These are phyloP conservation scores for Herpetomonas samuelpessoai DNA, from an alignment of 208 protist species.

Conservation along the genomic window DNA sequence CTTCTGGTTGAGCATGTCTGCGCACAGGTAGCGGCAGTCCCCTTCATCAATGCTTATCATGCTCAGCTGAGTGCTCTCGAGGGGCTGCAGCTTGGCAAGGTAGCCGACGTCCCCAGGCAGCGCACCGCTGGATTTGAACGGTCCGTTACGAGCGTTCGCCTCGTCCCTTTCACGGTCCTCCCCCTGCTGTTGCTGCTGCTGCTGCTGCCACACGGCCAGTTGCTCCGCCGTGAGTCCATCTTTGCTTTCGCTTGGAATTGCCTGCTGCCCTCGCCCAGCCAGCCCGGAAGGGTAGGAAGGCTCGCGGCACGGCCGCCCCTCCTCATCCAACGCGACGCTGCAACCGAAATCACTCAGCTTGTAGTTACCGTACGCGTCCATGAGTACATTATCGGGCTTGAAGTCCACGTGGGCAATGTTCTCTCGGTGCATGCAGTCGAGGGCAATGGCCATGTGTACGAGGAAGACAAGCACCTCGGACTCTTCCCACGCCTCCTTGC, in stretches of 20 bases:
- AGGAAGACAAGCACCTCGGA: constrained; percentile 77
- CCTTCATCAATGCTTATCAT: constrained; percentile 86
- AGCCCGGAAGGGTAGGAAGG: constrained; percentile 17
- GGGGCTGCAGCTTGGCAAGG: not conserved
- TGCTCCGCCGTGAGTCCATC: not conserved
- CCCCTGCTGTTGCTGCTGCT: not conserved
- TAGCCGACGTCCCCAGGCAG: not conserved
- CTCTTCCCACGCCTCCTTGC: constrained; percentile 57
- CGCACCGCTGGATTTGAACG: not conserved
- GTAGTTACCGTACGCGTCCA: constrained; percentile 72
- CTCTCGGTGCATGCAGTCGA: constrained; percentile 77
- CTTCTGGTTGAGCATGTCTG: constrained; percentile 92
- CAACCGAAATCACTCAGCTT: constrained; percentile 93
- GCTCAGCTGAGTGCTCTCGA: constrained; percentile 47
- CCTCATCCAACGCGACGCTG: constrained; percentile 63
- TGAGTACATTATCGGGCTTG: constrained; percentile 92
- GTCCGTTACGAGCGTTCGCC: not conserved
- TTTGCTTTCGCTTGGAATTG: constrained; percentile 16
- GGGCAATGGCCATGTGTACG: constrained; percentile 81
- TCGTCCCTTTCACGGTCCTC: too few relatives aligned
- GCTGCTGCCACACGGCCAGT: not conserved
- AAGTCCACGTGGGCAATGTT: constrained; percentile 93
- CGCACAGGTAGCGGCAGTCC: constrained; percentile 88
- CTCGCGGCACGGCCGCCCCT: constrained; percentile 41
- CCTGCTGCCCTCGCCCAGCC: not conserved